Evolutionary conservation across 495 filamentous ascomycete genomes (phyloP).

Genomic region (Lophiostoma macrostomum): DNA sequence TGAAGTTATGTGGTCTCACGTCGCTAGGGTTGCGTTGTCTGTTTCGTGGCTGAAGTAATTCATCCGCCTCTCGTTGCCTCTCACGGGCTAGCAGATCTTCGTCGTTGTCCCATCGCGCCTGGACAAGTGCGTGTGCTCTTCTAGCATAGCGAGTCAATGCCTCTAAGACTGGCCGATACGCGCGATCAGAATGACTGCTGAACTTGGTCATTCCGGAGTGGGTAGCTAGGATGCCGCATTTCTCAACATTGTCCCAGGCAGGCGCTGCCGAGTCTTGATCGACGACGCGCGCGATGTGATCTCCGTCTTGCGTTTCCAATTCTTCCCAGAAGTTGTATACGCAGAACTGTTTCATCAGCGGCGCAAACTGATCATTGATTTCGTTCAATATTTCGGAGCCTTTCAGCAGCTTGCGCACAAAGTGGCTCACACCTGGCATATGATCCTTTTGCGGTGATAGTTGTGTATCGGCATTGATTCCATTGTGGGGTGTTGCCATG

Average conservation of each 20-base stretch:
- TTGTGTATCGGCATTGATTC: conserved; percentile 19
- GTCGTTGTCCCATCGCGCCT: conserved; percentile 10
- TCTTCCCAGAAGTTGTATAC: conserved; percentile 50
- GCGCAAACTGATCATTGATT: conserved; percentile 46
- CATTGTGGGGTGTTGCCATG: conserved; percentile 29
- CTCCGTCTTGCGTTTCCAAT: conserved; percentile 22
- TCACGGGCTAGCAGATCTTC: not conserved
- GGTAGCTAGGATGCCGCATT: conserved; percentile 4
- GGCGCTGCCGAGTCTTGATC: conserved; percentile 40
- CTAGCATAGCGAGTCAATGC: conserved; percentile 9
- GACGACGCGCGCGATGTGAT: conserved; percentile 35
- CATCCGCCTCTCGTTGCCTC: conserved; percentile 13
- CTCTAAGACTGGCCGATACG: conserved; percentile 11
- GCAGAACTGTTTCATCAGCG: conserved; percentile 44
- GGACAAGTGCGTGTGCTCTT: conserved; percentile 5
- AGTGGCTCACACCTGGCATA: conserved; percentile 17
- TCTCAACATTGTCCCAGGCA: conserved; percentile 14
- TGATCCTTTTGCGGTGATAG: conserved; percentile 14
- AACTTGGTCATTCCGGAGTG: conserved; percentile 24
- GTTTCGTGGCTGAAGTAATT: conserved; percentile 11
- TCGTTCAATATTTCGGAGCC: conserved; percentile 44
- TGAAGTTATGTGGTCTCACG: not conserved
- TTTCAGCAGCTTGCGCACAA: conserved; percentile 27
- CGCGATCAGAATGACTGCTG: not conserved
- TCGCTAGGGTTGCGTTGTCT: not conserved